Evolutionary conservation across 306 rosid species (phyloP).

Genomic region (Rosa multiflora): DNA sequence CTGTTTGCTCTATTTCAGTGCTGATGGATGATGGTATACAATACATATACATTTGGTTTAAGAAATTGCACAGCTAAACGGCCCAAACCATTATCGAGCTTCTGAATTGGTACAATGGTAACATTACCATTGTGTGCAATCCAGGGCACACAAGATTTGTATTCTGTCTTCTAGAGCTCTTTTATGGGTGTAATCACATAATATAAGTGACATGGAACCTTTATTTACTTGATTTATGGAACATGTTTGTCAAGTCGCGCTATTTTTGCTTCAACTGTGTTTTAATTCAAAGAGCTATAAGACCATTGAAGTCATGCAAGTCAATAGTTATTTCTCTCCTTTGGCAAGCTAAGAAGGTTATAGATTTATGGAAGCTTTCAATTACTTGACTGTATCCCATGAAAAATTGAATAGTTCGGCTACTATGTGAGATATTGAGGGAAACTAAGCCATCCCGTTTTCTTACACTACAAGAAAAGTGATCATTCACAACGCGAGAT

Average conservation of each 20-base stretch:
- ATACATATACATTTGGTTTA: not conserved
- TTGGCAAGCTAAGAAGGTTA: not conserved
- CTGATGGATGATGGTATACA: not conserved
- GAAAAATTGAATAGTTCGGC: not conserved
- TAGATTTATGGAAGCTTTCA: not conserved
- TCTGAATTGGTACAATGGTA: not conserved
- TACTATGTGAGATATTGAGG: not conserved
- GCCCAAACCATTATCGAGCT: not conserved
- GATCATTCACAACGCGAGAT: no score
- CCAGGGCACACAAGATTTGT: not conserved
- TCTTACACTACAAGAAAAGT: no score
- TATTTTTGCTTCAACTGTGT: not conserved
- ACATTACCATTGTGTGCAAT: not conserved
- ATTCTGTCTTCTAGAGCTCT: not conserved
- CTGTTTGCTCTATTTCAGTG: not conserved
- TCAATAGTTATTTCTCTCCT: not conserved
- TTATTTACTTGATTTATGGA: not conserved
- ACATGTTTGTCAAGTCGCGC: not conserved
- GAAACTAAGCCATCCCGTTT: not conserved
- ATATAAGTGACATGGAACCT: not conserved
- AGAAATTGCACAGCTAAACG: not conserved
- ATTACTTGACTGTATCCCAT: not conserved
- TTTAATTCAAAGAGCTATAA: not conserved
- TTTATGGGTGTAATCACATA: not conserved
- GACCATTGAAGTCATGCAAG: not conserved